Evolutionary conservation across 2,329 filamentous ascomycete species (phyloP).

Genomic region (Aplosporella prunicola): DNA sequence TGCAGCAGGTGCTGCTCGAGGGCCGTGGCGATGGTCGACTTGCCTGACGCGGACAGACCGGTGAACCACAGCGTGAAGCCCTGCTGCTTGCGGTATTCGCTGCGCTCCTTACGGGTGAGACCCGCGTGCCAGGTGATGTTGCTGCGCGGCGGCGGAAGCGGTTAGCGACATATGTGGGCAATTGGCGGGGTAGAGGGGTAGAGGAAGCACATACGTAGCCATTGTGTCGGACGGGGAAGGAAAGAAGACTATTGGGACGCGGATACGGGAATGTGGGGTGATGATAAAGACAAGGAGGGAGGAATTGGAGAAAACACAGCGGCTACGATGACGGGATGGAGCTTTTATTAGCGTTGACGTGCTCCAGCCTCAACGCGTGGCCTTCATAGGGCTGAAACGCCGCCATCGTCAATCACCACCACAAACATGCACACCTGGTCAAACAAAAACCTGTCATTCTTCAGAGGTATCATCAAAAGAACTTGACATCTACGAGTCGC

Average conservation of each 20-base stretch:
- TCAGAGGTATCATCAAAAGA: no score
- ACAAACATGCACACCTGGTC: no score
- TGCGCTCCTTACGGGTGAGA: slow-evolving; percentile 69
- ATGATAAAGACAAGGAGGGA: slow-evolving; percentile 3
- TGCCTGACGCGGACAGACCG: slow-evolving; percentile 89
- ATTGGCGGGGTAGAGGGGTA: no score
- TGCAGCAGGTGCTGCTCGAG: slow-evolving; percentile 95
- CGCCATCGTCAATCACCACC: not conserved
- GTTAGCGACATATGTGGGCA: no score
- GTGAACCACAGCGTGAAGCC: slow-evolving; percentile 98
- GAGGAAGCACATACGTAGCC: slow-evolving; percentile 24
- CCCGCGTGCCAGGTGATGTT: slow-evolving; percentile 88
- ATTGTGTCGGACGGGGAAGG: slow-evolving; percentile 15
- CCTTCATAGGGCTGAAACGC: slow-evolving; percentile 7
- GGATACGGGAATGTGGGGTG: not conserved
- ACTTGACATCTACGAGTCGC: no score
- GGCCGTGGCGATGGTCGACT: slow-evolving; percentile 92
- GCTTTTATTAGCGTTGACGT: slow-evolving; percentile 10
- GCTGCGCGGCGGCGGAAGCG: slow-evolving; percentile 46
- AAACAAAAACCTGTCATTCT: no score
- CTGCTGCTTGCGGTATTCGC: slow-evolving; percentile 64
- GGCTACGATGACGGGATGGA: not conserved
- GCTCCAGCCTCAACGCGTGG: slow-evolving; percentile 9
- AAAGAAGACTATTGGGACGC: not conserved
- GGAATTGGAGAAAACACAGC: not conserved